Evolutionary conservation across 352 stramenopile species (phyloP).

Genomic region (Globisporangium radiosum): DNA sequence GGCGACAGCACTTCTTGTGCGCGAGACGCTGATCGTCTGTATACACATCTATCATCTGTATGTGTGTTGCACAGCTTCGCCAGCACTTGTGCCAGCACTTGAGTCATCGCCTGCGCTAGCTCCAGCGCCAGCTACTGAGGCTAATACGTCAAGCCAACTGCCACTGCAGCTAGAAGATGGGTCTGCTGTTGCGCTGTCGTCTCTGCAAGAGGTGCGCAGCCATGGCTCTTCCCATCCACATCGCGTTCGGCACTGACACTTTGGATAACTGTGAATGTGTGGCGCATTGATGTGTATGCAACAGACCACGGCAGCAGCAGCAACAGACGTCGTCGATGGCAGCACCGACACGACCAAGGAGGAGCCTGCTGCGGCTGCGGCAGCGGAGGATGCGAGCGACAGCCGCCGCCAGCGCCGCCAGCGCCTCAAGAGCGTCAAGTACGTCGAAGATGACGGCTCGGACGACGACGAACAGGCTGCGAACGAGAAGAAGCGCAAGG

Average conservation of each 20-base stretch:
- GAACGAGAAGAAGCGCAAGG: slow-evolving; percentile 59
- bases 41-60: too few species aligned
- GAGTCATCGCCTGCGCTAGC: too few species aligned
- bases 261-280: neutral
- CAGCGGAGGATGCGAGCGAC: slow-evolving; percentile 1
- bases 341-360: neutral
- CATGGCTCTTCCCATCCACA: too few species aligned
- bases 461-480: slow-evolving; percentile 48
- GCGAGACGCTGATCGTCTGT: neutral
- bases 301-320: neutral
- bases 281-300: neutral
- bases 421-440: slow-evolving; percentile 52
- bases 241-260: too few species aligned
- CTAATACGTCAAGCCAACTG: too few species aligned
- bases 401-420: slow-evolving; percentile 34
- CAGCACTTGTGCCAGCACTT: too few species aligned
- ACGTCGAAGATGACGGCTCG: slow-evolving; percentile 64
- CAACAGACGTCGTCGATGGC: neutral
- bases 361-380: neutral
- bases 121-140: too few species aligned
- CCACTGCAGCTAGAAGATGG: too few species aligned
- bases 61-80: neutral
- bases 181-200: too few species aligned
- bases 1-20: too few species aligned
- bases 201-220: too few species aligned